Conservation (phyloP, 2,329 filamentous ascomycete genomes). For the Cercospora beticola region DNA sequence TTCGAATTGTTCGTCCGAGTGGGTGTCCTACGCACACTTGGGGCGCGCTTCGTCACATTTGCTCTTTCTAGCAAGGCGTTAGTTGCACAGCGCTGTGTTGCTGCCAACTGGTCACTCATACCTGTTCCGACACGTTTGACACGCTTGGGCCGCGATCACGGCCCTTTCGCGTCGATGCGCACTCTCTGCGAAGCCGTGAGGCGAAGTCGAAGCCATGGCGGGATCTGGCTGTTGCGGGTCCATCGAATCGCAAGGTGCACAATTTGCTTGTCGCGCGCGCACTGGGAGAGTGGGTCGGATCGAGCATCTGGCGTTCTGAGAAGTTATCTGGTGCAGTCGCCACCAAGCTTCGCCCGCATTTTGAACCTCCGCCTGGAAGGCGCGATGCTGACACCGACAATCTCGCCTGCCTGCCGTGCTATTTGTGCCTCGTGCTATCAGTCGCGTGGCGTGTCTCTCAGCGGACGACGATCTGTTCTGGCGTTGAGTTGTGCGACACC, state of each 20-base stretch:
- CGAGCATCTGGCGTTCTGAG: neutral
- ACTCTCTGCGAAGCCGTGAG: conserved; percentile 24
- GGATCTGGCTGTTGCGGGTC: neutral
- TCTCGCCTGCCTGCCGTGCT: neutral
- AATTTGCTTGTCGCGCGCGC: neutral
- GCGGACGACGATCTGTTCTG: neutral
- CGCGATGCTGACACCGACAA: neutral
- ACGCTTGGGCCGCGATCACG: conserved; percentile 56
- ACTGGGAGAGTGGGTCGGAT: neutral
- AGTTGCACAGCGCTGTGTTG: neutral
- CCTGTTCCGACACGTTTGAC: conserved; percentile 56
- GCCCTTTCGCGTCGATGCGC: conserved; percentile 46
- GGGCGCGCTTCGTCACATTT: conserved; percentile 64
- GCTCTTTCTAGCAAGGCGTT: conserved; percentile 53
- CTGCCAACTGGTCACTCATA: conserved; percentile 13
- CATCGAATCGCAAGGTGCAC: neutral
- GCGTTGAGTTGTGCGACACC: neutral
- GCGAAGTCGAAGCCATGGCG: neutral
- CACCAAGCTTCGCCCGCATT: neutral
- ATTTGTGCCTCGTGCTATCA: neutral
- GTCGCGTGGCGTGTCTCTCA: neutral
- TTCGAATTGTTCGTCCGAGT: neutral
- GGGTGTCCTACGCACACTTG: conserved; percentile 47
- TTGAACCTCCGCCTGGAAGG: neutral
- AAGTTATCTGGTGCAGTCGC: neutral